Conservation (phyloP, 179 eudicot genomes). For the Gypsophila paniculata region DNA sequence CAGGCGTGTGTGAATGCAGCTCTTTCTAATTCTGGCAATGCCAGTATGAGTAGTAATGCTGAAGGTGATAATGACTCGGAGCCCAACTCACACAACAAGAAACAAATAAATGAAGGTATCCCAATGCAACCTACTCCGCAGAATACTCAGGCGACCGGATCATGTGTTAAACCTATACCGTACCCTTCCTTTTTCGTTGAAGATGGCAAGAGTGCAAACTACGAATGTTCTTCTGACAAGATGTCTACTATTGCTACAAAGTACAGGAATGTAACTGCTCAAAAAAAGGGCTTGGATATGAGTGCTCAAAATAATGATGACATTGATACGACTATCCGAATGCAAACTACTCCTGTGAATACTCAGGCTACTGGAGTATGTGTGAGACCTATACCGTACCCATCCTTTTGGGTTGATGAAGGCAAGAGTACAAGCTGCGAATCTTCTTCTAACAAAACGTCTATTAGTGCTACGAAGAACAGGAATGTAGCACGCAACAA, state of each 20-base stretch:
- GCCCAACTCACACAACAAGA: conserved; percentile 15
- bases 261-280: no score
- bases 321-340: not conserved
- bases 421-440: conserved; percentile 11
- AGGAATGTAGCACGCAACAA: conserved; percentile 18
- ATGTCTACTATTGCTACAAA: no score
- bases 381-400: no score
- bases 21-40: conserved; percentile 13
- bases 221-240: no score
- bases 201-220: conserved; percentile 11
- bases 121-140: no score
- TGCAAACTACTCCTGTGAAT: conserved; percentile 14
- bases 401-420: not conserved
- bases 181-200: conserved; percentile 26
- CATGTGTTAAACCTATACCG: no score
- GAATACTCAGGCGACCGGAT: no score
- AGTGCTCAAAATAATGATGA: conserved; percentile 15
- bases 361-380: conserved; percentile 6
- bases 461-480: not conserved
- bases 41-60: conserved; percentile 14
- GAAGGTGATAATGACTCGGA: conserved; percentile 14
- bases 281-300: no score
- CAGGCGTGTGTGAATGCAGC: conserved; percentile 37
- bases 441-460: conserved; percentile 14
- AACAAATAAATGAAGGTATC: conserved; percentile 11